These are phyloP conservation scores for Moniliella sp. DNA, from an alignment of 1,284 basidiomycete genomes.

Conservation along the genomic window DNA sequence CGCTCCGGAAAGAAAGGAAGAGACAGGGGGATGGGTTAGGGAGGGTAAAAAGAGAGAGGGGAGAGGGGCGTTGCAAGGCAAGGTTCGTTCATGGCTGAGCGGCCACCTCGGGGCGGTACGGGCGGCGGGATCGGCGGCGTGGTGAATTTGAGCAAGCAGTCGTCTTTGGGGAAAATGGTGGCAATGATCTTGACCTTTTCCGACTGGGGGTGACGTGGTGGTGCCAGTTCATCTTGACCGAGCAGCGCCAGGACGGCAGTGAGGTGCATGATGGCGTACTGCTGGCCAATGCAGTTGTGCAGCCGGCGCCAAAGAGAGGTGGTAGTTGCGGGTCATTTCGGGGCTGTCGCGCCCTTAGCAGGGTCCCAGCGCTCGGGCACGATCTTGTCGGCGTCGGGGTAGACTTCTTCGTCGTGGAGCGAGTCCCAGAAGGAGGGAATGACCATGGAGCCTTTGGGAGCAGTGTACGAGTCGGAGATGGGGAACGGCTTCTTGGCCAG, in stretches of 20 bases:
- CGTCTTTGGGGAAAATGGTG: slow-evolving; percentile 62
- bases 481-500: slow-evolving; percentile 69
- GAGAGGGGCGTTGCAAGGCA: too few species aligned
- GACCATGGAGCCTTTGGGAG: slow-evolving; percentile 73
- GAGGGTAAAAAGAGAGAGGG: too few species aligned
- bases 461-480: slow-evolving; percentile 68
- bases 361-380: slow-evolving; percentile 82
- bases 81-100: too few species aligned
- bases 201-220: too few species aligned
- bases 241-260: slow-evolving; percentile 62
- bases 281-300: slow-evolving; percentile 58
- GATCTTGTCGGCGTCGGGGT: slow-evolving; percentile 65
- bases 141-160: too few species aligned
- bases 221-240: slow-evolving; percentile 60
- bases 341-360: too few species aligned
- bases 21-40: too few species aligned
- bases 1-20: too few species aligned
- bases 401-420: slow-evolving; percentile 68
- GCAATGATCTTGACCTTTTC: slow-evolving; percentile 50
- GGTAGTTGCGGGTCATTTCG: too few species aligned
- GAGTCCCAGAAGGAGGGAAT: slow-evolving; percentile 85
- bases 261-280: slow-evolving; percentile 83
- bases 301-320: slow-evolving; percentile 86
- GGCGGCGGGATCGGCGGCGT: too few species aligned
- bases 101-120: too few species aligned